Percentiles rank a stretch among this genome's conserved stretches.
phyloP scores from a whole-genome alignment of 2,329 filamentous ascomycete genomes.

The Exserohilum rostratum region DNA sequence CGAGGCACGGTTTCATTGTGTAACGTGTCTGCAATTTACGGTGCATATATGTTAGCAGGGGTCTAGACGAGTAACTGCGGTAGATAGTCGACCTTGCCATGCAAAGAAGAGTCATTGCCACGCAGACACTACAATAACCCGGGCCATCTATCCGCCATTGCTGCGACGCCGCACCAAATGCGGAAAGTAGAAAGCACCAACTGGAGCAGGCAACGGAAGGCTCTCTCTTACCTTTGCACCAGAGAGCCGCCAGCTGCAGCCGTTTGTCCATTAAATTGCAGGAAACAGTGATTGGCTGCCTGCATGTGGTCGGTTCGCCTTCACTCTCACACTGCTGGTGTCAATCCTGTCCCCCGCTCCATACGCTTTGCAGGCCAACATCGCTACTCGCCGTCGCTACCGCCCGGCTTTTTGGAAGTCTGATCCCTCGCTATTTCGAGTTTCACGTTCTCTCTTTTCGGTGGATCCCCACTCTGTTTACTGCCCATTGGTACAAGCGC shows the following conservation, averaged over 20 bases:
- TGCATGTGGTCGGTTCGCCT: slow-evolving; percentile 4
- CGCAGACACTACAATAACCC: too few species aligned
- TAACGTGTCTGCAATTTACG: not conserved
- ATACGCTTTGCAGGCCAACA: slow-evolving; percentile 19
- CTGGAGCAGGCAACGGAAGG: not conserved
- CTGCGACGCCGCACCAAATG: not conserved
- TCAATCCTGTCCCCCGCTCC: slow-evolving; percentile 21
- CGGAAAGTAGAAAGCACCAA: slow-evolving; percentile 5
- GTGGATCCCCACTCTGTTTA: slow-evolving; percentile 1
- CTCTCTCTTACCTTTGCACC: not conserved
- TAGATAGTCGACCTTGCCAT: not conserved
- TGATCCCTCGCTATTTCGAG: slow-evolving; percentile 24
- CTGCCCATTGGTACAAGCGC: slow-evolving; percentile 3
- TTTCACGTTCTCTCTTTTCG: not conserved
- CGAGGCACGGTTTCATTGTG: not conserved
- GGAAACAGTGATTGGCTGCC: slow-evolving; percentile 11
- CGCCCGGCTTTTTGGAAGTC: slow-evolving; percentile 17
- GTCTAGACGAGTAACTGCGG: too few species aligned
- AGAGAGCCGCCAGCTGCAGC: not conserved
- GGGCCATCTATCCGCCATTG: not conserved
- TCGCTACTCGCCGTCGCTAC: slow-evolving; percentile 18
- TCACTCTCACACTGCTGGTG: slow-evolving; percentile 22
- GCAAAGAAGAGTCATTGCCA: too few species aligned
- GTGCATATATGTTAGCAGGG: not conserved
- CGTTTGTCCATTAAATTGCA: not conserved